These are phyloP conservation scores for Podospora pseudoanserina DNA, from an alignment of 495 filamentous ascomycete genomes.

Conservation along the genomic window DNA sequence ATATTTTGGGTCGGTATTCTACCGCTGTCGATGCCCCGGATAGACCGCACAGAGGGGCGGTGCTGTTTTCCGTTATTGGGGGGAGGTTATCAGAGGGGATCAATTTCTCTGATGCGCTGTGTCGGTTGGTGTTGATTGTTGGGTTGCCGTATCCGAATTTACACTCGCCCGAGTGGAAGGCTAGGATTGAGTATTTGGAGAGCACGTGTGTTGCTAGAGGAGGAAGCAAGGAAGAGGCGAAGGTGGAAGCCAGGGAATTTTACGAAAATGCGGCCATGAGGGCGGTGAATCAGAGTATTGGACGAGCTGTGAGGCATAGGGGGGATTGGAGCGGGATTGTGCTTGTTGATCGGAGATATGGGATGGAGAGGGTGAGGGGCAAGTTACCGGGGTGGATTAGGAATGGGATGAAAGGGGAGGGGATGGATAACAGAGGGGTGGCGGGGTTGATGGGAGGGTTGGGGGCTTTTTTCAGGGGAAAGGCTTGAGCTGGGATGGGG, in stretches of 20 bases:
- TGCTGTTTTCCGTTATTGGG: slow-evolving; percentile 91
- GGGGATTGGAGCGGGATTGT: slow-evolving; percentile 88
- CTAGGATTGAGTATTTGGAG: slow-evolving; percentile 83
- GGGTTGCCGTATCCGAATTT: slow-evolving; percentile 93
- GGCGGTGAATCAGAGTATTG: slow-evolving; percentile 94
- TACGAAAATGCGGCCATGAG: slow-evolving; percentile 97
- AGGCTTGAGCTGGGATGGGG: slow-evolving; percentile 17
- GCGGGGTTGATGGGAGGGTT: slow-evolving; percentile 53
- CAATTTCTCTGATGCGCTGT: slow-evolving; percentile 92
- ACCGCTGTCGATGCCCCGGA: slow-evolving; percentile 53
- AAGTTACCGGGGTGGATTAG: slow-evolving; percentile 92
- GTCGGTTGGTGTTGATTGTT: slow-evolving; percentile 82
- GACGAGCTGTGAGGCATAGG: slow-evolving; percentile 82
- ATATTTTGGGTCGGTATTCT: slow-evolving; percentile 67
- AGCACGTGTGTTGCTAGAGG: slow-evolving; percentile 43
- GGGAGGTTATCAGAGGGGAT: slow-evolving; percentile 95
- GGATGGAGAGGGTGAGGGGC: slow-evolving; percentile 58
- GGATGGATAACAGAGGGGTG: slow-evolving; percentile 44
- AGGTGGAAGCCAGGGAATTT: slow-evolving; percentile 71
- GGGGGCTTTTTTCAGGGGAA: slow-evolving; percentile 54
- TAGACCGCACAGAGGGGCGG: slow-evolving; percentile 51
- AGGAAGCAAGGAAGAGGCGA: slow-evolving; percentile 44
- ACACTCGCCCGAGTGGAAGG: slow-evolving; percentile 84
- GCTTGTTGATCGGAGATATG: slow-evolving; percentile 77
- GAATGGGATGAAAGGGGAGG: slow-evolving; percentile 48